phyloP scores from a whole-genome alignment of 805 yeast genomes.

The Tetrapisispora arboricola region DNA sequence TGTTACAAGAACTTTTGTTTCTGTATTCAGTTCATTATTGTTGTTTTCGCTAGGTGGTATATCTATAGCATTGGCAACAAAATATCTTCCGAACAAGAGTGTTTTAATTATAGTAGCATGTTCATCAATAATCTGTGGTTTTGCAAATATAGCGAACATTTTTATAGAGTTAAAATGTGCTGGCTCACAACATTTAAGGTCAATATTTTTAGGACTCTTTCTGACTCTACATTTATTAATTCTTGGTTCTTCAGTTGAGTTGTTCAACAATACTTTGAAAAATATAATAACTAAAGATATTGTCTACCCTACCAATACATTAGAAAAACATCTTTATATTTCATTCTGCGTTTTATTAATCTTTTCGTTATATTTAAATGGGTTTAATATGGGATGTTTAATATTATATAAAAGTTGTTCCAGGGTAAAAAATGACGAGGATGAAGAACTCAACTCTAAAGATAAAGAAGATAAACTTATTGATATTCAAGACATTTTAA shows the following conservation, averaged over 20 bases:
- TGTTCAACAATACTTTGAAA: slow-evolving; percentile 11
- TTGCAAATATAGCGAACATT: slow-evolving; percentile 4
- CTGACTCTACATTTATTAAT: slow-evolving; percentile 12
- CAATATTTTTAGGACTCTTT: neutral
- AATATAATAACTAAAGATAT: neutral
- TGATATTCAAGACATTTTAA: neutral
- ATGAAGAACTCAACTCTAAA: slow-evolving; percentile 1
- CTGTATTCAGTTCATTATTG: slow-evolving; percentile 7
- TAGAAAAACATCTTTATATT: slow-evolving; percentile 11
- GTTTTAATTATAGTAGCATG: slow-evolving; percentile 19
- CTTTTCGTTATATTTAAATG: slow-evolving; percentile 16
- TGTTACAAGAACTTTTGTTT: neutral
- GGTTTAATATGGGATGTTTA: slow-evolving; percentile 12
- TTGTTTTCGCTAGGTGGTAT: slow-evolving; percentile 18
- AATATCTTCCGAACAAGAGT: slow-evolving; percentile 12
- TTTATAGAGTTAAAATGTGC: neutral
- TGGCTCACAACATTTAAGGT: neutral
- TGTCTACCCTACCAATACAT: slow-evolving; percentile 1
- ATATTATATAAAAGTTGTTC: neutral
- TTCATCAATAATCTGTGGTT: slow-evolving; percentile 14
- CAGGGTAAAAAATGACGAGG: neutral
- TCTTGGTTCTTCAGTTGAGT: slow-evolving; percentile 15
- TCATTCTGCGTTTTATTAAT: slow-evolving; percentile 14
- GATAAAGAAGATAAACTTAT: slow-evolving; percentile 1
- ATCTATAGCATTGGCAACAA: slow-evolving; percentile 14